Conservation (phyloP, 305 asterid species). For the Fraxinus dipetala region DNA sequence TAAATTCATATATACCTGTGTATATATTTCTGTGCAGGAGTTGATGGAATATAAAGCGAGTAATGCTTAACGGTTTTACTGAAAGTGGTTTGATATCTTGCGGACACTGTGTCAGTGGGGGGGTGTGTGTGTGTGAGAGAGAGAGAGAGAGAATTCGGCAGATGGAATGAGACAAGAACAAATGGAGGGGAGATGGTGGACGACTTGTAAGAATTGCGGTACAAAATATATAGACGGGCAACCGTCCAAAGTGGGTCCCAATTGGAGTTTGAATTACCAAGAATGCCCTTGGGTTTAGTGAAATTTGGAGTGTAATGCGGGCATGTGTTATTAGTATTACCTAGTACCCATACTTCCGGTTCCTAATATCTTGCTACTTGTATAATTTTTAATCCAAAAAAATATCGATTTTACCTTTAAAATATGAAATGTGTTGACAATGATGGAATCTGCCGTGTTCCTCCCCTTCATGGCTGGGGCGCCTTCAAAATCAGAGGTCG, state of each 20-base stretch:
- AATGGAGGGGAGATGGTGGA: slow-evolving; percentile 20
- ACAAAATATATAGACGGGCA: not conserved
- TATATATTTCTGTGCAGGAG: not conserved
- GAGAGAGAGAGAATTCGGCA: slow-evolving; percentile 3
- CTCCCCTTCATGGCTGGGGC: not conserved
- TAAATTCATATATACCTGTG: not conserved
- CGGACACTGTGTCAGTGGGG: slow-evolving; percentile 21
- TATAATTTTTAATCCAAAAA: not conserved
- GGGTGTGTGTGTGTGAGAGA: slow-evolving; percentile 9
- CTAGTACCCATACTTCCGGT: not conserved
- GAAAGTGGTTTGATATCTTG: slow-evolving; percentile 17
- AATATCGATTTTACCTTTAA: too few relatives aligned
- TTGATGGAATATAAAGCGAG: slow-evolving; percentile 10
- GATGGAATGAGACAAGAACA: slow-evolving; percentile 27
- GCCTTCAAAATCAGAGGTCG: not conserved
- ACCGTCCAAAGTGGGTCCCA: not conserved
- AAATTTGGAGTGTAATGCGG: not conserved
- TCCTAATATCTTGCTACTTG: not conserved
- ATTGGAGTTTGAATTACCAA: not conserved
- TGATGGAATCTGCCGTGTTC: not conserved
- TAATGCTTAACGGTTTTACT: slow-evolving; percentile 29
- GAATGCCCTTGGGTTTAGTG: not conserved
- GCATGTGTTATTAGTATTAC: not conserved
- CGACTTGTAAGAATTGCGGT: not conserved
- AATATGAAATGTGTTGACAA: not conserved